These are phyloP conservation scores for Amaranthus palmeri DNA, from an alignment of 148 eudicot species.

Conservation along the genomic window DNA sequence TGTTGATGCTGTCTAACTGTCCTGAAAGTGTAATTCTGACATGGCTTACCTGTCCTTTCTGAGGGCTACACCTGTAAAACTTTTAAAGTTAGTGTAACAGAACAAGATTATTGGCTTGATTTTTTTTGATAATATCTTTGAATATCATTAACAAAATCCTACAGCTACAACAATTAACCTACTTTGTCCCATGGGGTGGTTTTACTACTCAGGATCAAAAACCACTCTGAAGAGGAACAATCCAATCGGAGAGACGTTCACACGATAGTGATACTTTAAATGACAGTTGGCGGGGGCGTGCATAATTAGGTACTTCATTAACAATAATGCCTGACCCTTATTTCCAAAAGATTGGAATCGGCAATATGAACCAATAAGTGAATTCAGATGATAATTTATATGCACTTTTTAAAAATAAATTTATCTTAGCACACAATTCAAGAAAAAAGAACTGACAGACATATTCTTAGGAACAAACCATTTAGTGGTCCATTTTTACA, in stretches of 20 bases:
- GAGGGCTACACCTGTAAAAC: slow-evolving; percentile 18
- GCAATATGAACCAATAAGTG: too few relatives aligned
- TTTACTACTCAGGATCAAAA: slow-evolving; percentile 4
- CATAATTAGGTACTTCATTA: too few relatives aligned
- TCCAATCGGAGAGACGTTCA: too few relatives aligned
- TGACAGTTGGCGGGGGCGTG: too few relatives aligned
- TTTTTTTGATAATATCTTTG: not conserved
- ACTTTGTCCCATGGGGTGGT: slow-evolving; percentile 1
- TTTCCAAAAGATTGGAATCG: too few relatives aligned
- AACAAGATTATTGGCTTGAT: not conserved
- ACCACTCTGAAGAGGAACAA: not conserved
- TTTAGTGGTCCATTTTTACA: not conserved
- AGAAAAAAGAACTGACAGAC: not conserved
- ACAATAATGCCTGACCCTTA: too few relatives aligned
- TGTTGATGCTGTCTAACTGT: slow-evolving; percentile 17
- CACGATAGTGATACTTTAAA: too few relatives aligned
- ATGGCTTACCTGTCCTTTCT: not conserved
- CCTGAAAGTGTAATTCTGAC: slow-evolving; percentile 20
- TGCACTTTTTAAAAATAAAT: not conserved
- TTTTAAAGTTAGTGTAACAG: slow-evolving; percentile 3
- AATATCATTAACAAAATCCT: slow-evolving; percentile 6
- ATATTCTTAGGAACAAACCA: slow-evolving; percentile 8
- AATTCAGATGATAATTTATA: not conserved
- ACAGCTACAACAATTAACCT: not conserved
- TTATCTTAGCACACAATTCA: not conserved